A percentile compares a stretch with the other conserved stretches of the same genome.
Conservation (phyloP, 441 rosid species). For the Flueggea neowawraea region DNA sequence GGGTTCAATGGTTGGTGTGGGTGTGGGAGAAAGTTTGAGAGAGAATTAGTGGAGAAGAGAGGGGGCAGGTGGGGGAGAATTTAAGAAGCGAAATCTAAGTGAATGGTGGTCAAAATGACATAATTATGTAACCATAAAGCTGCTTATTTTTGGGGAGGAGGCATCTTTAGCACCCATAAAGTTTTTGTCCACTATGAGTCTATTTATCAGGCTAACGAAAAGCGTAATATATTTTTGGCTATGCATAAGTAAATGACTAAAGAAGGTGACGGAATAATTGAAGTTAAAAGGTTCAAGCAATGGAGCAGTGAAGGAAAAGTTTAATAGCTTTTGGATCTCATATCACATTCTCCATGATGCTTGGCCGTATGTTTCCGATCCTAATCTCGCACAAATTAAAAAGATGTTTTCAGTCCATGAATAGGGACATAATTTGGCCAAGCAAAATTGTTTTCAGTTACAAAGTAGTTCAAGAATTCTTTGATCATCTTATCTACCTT, state of each 20-base stretch:
- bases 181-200: conserved; percentile 18
- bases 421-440: background rate
- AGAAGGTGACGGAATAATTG: conserved; percentile 8
- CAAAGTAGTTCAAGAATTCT: too few relatives aligned
- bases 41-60: conserved; percentile 19
- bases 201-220: conserved; percentile 18
- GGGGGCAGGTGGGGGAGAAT: conserved; percentile 28
- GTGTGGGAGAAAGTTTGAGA: conserved; percentile 3
- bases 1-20: too few relatives aligned
- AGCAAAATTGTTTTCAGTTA: background rate
- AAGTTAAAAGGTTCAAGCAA: conserved; percentile 4
- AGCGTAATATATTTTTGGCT: conserved; percentile 7
- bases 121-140: conserved; percentile 25
- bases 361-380: conserved; percentile 1
- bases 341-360: conserved; percentile 3
- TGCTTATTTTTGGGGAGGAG: conserved; percentile 22
- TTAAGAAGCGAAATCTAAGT: conserved; percentile 20
- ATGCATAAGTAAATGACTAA: background rate
- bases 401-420: background rate
- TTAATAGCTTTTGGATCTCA: background rate
- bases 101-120: conserved; percentile 18
- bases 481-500: too few relatives aligned
- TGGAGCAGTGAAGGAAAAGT: background rate
- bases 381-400: background rate
- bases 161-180: conserved; percentile 26